These are phyloP conservation scores for Paecilomyces variotii DNA, from an alignment of 2,329 filamentous ascomycete species.

Conservation along the genomic window DNA sequence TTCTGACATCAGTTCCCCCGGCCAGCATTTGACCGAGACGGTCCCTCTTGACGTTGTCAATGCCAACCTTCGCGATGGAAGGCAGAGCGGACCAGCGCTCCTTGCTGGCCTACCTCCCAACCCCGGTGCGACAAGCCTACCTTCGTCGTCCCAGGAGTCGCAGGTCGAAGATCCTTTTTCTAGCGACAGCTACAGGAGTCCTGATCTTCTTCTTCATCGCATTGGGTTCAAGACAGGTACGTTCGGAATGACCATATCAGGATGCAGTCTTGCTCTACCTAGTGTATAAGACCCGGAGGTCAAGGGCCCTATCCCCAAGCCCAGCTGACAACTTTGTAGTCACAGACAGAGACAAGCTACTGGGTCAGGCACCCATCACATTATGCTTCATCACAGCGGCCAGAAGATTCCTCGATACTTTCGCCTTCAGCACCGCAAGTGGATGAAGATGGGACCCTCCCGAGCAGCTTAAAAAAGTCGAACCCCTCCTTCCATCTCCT, in stretches of 20 bases:
- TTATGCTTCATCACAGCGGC: conserved; percentile 19
- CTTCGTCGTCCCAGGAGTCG: background rate
- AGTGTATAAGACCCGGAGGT: background rate
- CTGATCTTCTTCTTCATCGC: conserved; percentile 16
- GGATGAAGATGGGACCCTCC: conserved; percentile 20
- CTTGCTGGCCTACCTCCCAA: conserved; percentile 4
- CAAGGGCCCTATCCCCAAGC: background rate
- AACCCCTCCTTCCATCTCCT: conserved; percentile 47
- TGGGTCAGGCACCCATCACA: conserved; percentile 27
- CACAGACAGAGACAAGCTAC: conserved; percentile 13
- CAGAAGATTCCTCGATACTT: conserved; percentile 24
- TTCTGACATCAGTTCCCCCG: background rate
- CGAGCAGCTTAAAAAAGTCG: conserved; percentile 22
- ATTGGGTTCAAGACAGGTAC: conserved; percentile 13
- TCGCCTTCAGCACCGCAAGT: conserved; percentile 11
- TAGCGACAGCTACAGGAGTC: conserved; percentile 10
- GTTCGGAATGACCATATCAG: background rate
- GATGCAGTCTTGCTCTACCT: no score
- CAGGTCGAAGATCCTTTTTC: background rate
- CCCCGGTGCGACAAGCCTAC: conserved; percentile 17
- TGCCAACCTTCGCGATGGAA: conserved; percentile 1
- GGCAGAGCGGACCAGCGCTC: background rate
- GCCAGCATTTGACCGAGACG: background rate
- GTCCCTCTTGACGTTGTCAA: background rate
- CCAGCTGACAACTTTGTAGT: conserved; percentile 5